Evolutionary conservation across 2,329 filamentous ascomycete species (phyloP), one percentile per base, ranked within the genome.

Genomic region (Incumbomyces delicatus): DNA sequence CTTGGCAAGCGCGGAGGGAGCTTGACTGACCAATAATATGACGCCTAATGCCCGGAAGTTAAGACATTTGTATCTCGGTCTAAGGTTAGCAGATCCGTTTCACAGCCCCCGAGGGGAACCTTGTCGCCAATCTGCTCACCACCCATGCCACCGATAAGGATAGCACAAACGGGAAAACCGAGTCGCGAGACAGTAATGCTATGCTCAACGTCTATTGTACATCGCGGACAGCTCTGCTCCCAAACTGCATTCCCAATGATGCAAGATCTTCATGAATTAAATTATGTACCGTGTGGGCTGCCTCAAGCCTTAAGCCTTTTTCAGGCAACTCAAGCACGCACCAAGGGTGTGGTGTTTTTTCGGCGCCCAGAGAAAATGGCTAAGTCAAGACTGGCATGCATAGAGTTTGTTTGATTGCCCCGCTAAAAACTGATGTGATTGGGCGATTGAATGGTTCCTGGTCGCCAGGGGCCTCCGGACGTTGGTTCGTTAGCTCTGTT

Each of bases 31-130:
- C 42, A 37, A 29, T 38, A 4, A 31, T 11, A 38, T 37, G 17
- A 6, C 13, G 20, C 8, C 34, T 6, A 29, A 7, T n/a, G 10
- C 14, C 34, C 11, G 11, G 20, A 8, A 37, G 36, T 31, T 45
- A 34, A 45, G 42, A 45, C 42, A 45, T 20, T 29, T n/a, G 18
- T 31, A 45, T 45, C 32, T 44, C 41, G 41, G 27, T 3, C 30
- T 33, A 31, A 45, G 42, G 33, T 18, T 37, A 31, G 20, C 3
- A 36, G 38, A 38, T 14, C 17, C 4, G 42, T 38, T 38, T 38
- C 42, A 45, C 33, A 45, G 17, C 42, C 38, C 12, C 38, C 18
- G 33, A 12, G 13, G 33, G 12, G 8, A 32, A n/a, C 10, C 31
- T 8, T 32, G 31, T 32, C 31, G n/a, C n/a, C 33, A 35, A 6